A percentile compares a stretch with the other conserved stretches of the same genome.
Evolutionary conservation across 345 rosid genomes (phyloP).

Genomic region (Melaleuca quinquenervia): DNA sequence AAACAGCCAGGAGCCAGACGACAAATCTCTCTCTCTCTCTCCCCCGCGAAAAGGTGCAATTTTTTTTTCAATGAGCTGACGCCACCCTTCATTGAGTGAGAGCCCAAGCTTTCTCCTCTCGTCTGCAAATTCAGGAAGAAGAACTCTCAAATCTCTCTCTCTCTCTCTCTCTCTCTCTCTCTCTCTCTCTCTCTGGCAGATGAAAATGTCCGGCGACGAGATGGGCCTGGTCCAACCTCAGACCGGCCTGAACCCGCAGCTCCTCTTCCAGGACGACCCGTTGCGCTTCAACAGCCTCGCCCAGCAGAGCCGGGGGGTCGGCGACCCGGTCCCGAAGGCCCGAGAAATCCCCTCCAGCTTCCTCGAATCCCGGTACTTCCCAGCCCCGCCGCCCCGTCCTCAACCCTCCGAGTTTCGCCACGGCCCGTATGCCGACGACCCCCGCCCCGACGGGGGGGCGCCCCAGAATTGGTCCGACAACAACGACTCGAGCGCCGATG

Average conservation of each 20-base stretch:
- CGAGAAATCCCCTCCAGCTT: constrained; percentile 39
- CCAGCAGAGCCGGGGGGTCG: constrained; percentile 7
- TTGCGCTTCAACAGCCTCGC: constrained; percentile 17
- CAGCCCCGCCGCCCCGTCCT: neutral
- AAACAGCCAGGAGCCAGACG: neutral
- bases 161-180: neutral
- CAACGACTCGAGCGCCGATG: constrained; percentile 18
- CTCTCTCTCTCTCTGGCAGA: neutral
- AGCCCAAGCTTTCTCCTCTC: neutral
- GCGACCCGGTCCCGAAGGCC: constrained; percentile 33
- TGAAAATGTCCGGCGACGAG: constrained; percentile 39
- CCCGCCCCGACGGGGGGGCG: constrained; percentile 4
- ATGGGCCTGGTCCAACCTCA: constrained; percentile 11
- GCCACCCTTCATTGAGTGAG: neutral
- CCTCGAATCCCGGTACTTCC: constrained; percentile 40
- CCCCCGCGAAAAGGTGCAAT: neutral
- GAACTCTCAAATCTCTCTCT: neutral
- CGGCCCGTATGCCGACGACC: constrained; percentile 1
- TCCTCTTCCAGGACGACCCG: constrained; percentile 44
- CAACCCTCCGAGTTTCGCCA: constrained; percentile 17
- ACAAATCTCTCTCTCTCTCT: neutral
- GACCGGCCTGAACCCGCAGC: constrained; percentile 35
- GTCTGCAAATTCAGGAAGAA: neutral
- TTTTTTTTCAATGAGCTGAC: neutral
- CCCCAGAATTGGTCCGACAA: constrained; percentile 15